Evolutionary conservation across 371 early-diverging fungal species (phyloP), one percentile per base, ranked within the genome.

Genomic region (Mortierella polycephala): DNA sequence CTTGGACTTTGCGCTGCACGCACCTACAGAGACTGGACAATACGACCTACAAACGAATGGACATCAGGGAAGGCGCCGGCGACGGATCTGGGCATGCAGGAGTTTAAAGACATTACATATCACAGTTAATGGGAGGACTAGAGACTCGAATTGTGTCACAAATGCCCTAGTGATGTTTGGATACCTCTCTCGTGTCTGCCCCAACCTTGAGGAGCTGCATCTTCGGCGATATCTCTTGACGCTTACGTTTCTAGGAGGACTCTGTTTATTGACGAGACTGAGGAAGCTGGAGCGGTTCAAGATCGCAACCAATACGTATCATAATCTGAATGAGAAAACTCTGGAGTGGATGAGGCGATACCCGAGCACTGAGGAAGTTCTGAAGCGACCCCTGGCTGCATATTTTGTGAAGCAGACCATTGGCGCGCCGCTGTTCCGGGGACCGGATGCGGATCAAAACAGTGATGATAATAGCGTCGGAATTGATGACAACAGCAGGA

Each of bases 231-330:
- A 13, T 12, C 0, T 16, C 9, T 0, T 67, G 40, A 20, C 58
- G 16, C 37, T 59, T 12, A 16, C 46, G 0, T 46, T 59, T 14
- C 21, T 39, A 45, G 66, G 66, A n/a, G 67, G 53, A 14, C 59
- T 67, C 14, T 67, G 67, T 45, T 46, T 67, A 9, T 45, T 67
- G 20, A 39, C 67, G 0, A 30, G 60, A 45, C 53, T 67, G 9
- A 59, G 44, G 8, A 37, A 54, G 1, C 45, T 67, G 23, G 60
- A 60, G 39, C 44, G 59, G 5, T 18, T 67, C 18, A 49, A 53
- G 8, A 42, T 67, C 30, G 18, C 23, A 12, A 37, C 60, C 23
- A 16, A 44, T 1, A n/a, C 13, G 14, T 5, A 10, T 11, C n/a
- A 41, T 7, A 10, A 16, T 13, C 30, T 64, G 10, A 21, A 46